phyloP scores from a whole-genome alignment of 495 filamentous ascomycete species.

The Aspergillus sclerotioniger region DNA sequence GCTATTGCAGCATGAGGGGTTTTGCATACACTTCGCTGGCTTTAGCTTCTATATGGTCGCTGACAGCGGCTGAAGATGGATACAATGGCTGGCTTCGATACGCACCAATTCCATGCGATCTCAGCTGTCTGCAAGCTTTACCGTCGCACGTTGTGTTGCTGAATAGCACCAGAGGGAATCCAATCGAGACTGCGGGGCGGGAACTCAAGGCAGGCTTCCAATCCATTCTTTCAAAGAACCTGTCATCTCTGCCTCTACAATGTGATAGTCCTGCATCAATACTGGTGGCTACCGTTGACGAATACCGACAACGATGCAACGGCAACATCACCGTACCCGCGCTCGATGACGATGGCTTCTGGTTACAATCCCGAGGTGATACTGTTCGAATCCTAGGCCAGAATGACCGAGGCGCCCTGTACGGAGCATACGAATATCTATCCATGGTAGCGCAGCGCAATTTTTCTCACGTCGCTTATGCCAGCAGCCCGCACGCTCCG shows the following conservation, averaged over 20 bases:
- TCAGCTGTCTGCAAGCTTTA: slow-evolving; percentile 31
- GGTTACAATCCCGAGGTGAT: slow-evolving; percentile 46
- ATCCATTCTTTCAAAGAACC: slow-evolving; percentile 48
- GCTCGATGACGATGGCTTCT: slow-evolving; percentile 63
- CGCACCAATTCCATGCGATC: slow-evolving; percentile 48
- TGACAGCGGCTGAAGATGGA: slow-evolving; percentile 50
- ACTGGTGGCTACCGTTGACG: slow-evolving; percentile 56
- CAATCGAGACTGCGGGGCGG: slow-evolving; percentile 56
- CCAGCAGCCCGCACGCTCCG: slow-evolving; percentile 57
- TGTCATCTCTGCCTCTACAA: slow-evolving; percentile 31
- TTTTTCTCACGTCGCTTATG: slow-evolving; percentile 50
- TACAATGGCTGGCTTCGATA: slow-evolving; percentile 65
- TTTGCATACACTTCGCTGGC: not conserved
- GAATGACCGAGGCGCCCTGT: slow-evolving; percentile 66
- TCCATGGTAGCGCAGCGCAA: slow-evolving; percentile 62
- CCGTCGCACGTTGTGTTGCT: slow-evolving; percentile 54
- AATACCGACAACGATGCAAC: slow-evolving; percentile 45
- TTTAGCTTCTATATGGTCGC: not conserved
- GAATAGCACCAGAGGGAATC: slow-evolving; percentile 50
- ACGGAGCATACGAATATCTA: slow-evolving; percentile 68
- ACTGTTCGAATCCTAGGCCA: slow-evolving; percentile 61
- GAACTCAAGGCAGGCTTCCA: slow-evolving; percentile 60
- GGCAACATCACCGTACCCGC: slow-evolving; percentile 31
- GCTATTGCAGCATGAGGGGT: not conserved
- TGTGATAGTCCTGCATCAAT: slow-evolving; percentile 36